Evolutionary conservation across 1,139 yeast genomes (phyloP).

Genomic region (Debaryomyces udenii): DNA sequence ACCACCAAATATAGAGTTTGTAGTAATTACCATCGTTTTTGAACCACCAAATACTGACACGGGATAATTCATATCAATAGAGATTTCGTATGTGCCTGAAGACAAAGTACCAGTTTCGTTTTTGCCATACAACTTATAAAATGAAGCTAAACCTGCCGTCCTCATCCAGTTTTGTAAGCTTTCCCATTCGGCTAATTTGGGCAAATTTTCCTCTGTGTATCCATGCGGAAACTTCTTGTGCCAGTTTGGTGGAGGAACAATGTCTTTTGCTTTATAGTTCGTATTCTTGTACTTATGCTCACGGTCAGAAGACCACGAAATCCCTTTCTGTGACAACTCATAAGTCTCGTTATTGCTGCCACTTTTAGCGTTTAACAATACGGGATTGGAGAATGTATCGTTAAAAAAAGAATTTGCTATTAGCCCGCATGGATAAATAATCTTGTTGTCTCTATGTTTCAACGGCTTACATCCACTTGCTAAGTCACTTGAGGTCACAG

Average conservation of each 20-base stretch:
- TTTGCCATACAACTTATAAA: constrained; percentile 65
- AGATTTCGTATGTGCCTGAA: constrained; percentile 63
- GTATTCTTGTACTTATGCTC: constrained; percentile 78
- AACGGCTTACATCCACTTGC: constrained; percentile 64
- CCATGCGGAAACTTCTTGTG: constrained; percentile 65
- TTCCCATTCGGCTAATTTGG: constrained; percentile 57
- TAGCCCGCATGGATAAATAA: constrained; percentile 87
- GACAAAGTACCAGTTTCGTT: constrained; percentile 52
- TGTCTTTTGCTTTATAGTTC: constrained; percentile 56
- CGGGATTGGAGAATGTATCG: constrained; percentile 67
- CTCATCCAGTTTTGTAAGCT: constrained; percentile 92
- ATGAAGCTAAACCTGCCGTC: constrained; percentile 74
- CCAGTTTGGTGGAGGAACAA: constrained; percentile 85
- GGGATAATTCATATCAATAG: constrained; percentile 69
- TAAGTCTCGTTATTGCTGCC: constrained; percentile 53
- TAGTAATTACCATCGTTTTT: constrained; percentile 66
- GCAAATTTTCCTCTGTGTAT: constrained; percentile 65
- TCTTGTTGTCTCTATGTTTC: constrained; percentile 43
- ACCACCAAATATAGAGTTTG: constrained; percentile 72
- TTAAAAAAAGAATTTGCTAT: constrained; percentile 93
- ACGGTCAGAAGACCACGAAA: constrained; percentile 85
- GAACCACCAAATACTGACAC: constrained; percentile 70
- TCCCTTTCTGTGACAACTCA: constrained; percentile 65
- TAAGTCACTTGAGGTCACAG: constrained; percentile 49
- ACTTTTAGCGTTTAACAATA: constrained; percentile 45